Evolutionary conservation across 257 asterid species (phyloP).

Genomic region (Jacaranda mimosifolia): DNA sequence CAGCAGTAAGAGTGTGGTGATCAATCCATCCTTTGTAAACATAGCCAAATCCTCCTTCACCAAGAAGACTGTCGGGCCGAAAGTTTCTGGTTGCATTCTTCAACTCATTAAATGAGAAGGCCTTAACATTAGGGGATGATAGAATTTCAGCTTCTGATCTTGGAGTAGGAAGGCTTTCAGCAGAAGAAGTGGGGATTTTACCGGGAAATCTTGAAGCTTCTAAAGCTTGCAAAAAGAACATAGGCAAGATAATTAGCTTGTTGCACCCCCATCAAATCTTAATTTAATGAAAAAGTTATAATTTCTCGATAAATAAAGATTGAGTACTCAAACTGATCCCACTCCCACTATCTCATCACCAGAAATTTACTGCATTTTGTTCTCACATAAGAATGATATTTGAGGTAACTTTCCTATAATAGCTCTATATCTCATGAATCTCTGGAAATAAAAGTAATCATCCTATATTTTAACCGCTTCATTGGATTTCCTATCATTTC

Average conservation of each 20-base stretch:
- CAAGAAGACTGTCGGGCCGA: slow-evolving; percentile 74
- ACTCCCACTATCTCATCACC: too few relatives aligned
- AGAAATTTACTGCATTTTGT: too few relatives aligned
- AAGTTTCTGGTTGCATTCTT: slow-evolving; percentile 74
- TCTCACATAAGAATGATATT: too few relatives aligned
- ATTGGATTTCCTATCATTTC: neutral
- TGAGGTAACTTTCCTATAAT: too few relatives aligned
- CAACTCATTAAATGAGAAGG: slow-evolving; percentile 67
- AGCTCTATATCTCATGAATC: neutral
- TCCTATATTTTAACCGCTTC: neutral
- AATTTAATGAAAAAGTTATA: too few relatives aligned
- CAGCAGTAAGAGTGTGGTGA: slow-evolving; percentile 46
- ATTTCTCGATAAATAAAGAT: too few relatives aligned
- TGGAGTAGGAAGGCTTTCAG: slow-evolving; percentile 62
- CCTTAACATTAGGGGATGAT: slow-evolving; percentile 63
- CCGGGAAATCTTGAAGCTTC: slow-evolving; percentile 44
- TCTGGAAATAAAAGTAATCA: neutral
- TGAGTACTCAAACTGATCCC: too few relatives aligned
- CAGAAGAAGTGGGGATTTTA: slow-evolving; percentile 47
- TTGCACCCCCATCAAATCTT: neutral
- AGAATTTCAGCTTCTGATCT: slow-evolving; percentile 65
- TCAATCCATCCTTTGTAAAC: too few relatives aligned
- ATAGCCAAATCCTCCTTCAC: slow-evolving; percentile 83
- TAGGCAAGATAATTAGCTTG: neutral
- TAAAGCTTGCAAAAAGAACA: slow-evolving; percentile 22